Evolutionary conservation across 345 rosid genomes (phyloP).

Genomic region (Rhodamnia argentea): DNA sequence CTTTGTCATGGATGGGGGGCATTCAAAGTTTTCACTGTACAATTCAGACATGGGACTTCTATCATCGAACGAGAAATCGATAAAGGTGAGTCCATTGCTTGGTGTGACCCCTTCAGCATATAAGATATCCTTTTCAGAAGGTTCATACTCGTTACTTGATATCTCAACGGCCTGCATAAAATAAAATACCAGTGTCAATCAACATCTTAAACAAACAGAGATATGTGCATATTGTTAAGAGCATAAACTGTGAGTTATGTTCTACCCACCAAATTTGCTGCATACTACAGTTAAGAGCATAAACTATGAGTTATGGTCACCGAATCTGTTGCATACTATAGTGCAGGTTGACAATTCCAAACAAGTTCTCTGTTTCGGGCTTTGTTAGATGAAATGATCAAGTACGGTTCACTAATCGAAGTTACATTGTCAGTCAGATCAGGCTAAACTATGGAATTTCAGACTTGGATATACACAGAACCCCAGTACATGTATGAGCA

Average conservation of each 20-base stretch:
- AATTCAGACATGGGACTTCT: slow-evolving; percentile 40
- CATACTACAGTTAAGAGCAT: neutral
- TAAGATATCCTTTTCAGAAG: slow-evolving; percentile 46
- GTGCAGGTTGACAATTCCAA: neutral
- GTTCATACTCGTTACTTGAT: slow-evolving; percentile 55
- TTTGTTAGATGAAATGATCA: neutral
- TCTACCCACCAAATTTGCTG: neutral
- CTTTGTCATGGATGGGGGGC: slow-evolving; percentile 27
- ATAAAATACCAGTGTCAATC: neutral
- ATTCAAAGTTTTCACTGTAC: slow-evolving; percentile 28
- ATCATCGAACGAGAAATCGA: slow-evolving; percentile 50
- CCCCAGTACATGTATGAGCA: neutral
- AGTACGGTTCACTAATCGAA: neutral
- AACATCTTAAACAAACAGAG: neutral
- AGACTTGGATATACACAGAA: neutral
- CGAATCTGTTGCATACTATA: neutral
- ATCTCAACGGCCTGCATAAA: slow-evolving; percentile 40
- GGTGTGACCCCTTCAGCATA: slow-evolving; percentile 52
- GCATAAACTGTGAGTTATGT: neutral
- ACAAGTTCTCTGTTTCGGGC: neutral
- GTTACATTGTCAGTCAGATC: neutral
- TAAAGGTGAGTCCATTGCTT: slow-evolving; percentile 42
- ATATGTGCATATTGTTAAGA: neutral
- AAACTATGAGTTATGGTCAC: neutral
- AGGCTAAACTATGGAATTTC: neutral